phyloP scores from a whole-genome alignment of 2,329 filamentous ascomycete species.

The Apiospora malaysiana region DNA sequence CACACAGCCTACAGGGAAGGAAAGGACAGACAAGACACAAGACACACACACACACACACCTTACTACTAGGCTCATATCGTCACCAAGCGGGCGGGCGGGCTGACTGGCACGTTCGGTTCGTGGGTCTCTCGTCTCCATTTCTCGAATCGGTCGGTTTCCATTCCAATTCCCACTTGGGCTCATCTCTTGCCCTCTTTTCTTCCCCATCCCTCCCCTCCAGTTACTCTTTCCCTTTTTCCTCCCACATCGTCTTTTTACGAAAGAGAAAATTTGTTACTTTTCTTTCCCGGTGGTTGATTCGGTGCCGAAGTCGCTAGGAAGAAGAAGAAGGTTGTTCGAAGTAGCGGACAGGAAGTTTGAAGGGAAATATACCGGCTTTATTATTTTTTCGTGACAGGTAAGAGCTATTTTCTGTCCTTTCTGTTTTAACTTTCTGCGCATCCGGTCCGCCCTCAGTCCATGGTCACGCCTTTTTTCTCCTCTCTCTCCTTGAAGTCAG shows the following conservation, averaged over 20 bases:
- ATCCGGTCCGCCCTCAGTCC: not conserved
- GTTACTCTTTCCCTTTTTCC: slow-evolving; percentile 19
- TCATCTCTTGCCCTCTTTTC: slow-evolving; percentile 19
- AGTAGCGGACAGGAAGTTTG: slow-evolving; percentile 7
- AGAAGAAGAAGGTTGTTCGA: slow-evolving; percentile 19
- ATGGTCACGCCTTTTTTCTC: not conserved
- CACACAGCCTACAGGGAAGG: not conserved
- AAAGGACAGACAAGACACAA: slow-evolving; percentile 5
- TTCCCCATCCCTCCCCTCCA: slow-evolving; percentile 11
- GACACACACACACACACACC: not conserved
- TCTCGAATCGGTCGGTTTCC: slow-evolving; percentile 18
- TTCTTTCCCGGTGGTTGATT: slow-evolving; percentile 19
- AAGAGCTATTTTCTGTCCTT: slow-evolving; percentile 16
- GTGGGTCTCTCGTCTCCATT: slow-evolving; percentile 16
- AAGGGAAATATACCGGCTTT: slow-evolving; percentile 14
- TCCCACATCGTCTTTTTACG: slow-evolving; percentile 21
- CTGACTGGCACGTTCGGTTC: slow-evolving; percentile 18
- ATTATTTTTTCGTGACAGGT: slow-evolving; percentile 20
- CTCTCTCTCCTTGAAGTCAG: not conserved
- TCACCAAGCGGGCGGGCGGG: slow-evolving; percentile 14
- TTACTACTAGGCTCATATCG: not conserved
- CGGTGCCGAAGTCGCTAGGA: slow-evolving; percentile 20
- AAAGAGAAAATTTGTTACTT: not conserved
- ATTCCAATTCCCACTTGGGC: slow-evolving; percentile 17
- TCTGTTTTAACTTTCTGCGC: slow-evolving; percentile 14